phyloP scores from a whole-genome alignment of 1,139 yeast genomes.

The Taphrina flavorubra region DNA sequence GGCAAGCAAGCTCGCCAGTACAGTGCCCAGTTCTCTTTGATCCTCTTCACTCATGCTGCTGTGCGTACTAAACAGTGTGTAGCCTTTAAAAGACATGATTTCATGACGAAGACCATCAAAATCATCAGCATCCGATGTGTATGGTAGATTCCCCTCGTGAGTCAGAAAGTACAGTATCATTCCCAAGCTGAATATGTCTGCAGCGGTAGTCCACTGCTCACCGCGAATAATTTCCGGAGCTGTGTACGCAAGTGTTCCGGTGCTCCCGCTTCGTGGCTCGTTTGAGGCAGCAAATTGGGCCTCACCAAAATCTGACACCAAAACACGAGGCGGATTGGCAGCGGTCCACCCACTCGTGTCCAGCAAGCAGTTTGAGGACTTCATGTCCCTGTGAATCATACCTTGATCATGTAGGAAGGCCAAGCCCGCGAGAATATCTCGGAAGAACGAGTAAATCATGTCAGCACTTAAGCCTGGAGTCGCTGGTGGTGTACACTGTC shows the following conservation, averaged over 20 bases:
- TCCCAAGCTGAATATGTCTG: constrained; percentile 84
- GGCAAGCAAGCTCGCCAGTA: constrained; percentile 54
- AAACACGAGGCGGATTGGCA: constrained; percentile 63
- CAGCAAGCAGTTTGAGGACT: constrained; percentile 79
- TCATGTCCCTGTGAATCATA: constrained; percentile 81
- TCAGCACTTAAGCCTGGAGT: constrained; percentile 47
- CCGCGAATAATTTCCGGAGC: constrained; percentile 43
- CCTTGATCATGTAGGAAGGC: constrained; percentile 73
- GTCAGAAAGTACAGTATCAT: constrained; percentile 76
- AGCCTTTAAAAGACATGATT: constrained; percentile 53
- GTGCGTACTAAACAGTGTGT: constrained; percentile 46
- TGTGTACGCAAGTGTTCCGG: constrained; percentile 48
- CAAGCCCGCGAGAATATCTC: constrained; percentile 72
- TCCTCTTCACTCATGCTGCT: constrained; percentile 50
- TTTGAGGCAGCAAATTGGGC: constrained; percentile 61
- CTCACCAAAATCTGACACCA: constrained; percentile 90
- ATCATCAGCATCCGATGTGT: constrained; percentile 49
- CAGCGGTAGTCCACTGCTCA: constrained; percentile 28
- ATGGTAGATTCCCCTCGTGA: constrained; percentile 63
- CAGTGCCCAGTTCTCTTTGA: constrained; percentile 55
- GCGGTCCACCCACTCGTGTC: constrained; percentile 48
- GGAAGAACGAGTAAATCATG: constrained; percentile 69
- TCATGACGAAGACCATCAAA: constrained; percentile 55
- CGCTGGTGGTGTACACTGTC: constrained; percentile 4
- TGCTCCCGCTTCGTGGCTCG: constrained; percentile 24